Percentiles rank a stretch among this genome's conserved stretches.
These are phyloP conservation scores for Dichotomocladium elegans DNA, from an alignment of 371 early-diverging fungal genomes.

Conservation along the genomic window DNA sequence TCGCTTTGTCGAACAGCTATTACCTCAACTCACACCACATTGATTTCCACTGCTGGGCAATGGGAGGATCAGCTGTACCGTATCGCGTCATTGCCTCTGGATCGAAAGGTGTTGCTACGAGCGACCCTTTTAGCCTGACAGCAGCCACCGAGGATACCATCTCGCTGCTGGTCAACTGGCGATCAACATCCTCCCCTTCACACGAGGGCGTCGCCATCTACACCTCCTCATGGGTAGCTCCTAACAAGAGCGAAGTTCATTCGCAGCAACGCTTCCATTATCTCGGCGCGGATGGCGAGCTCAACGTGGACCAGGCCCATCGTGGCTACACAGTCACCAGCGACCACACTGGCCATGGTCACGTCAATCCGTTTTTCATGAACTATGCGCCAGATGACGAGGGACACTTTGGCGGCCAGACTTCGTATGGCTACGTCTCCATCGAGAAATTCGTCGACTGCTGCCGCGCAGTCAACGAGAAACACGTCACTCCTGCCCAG, in stretches of 20 bases:
- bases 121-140: constrained; percentile 24
- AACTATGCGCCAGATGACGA: constrained; percentile 44
- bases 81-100: constrained; percentile 36
- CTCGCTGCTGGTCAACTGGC: constrained; percentile 43
- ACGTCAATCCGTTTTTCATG: constrained; percentile 47
- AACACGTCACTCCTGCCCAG: constrained; percentile 13
- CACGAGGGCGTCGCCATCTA: constrained; percentile 40
- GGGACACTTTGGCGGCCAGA: constrained; percentile 45
- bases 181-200: constrained; percentile 16
- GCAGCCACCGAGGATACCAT: constrained; percentile 48
- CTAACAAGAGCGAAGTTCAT: constrained; percentile 46
- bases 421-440: constrained; percentile 38
- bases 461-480: constrained; percentile 20
- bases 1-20: too few species aligned
- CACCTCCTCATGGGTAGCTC: constrained; percentile 53
- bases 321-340: constrained; percentile 47
- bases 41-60: constrained; percentile 45
- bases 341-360: constrained; percentile 21
- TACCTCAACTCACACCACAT: constrained; percentile 52
- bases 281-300: constrained; percentile 40
- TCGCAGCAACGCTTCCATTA: constrained; percentile 52
- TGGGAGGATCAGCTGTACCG: constrained; percentile 31
- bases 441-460: constrained; percentile 42
- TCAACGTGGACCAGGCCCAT: constrained; percentile 52
- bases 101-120: constrained; percentile 39